A percentile compares a stretch with the other conserved stretches of the same genome.
Evolutionary conservation across 345 rosid species (phyloP).

Genomic region (Brassica carinata): DNA sequence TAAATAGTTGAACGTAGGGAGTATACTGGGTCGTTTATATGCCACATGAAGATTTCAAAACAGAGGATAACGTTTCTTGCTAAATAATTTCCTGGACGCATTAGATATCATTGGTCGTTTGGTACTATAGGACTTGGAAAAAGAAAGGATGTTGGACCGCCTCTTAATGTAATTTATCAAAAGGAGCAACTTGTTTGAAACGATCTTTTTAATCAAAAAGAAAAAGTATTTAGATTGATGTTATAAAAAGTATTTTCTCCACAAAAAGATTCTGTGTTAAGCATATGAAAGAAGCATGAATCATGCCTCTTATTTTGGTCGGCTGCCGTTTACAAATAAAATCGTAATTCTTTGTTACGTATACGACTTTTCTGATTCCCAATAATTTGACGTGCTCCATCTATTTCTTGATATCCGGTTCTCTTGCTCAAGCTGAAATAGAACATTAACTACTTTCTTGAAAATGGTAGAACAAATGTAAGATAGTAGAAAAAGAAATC

Average conservation of each 20-base stretch:
- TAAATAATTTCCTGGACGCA: too few relatives aligned
- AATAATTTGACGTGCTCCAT: neutral
- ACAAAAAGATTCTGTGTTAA: neutral
- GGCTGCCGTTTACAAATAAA: constrained; percentile 33
- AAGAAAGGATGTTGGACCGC: too few relatives aligned
- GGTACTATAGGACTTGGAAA: too few relatives aligned
- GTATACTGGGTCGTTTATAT: neutral
- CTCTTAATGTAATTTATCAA: too few relatives aligned
- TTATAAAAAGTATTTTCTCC: neutral
- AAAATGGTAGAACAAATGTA: neutral
- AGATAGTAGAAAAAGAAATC: neutral
- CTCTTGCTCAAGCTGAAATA: neutral
- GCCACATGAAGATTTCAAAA: too few relatives aligned
- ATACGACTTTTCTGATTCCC: constrained; percentile 23
- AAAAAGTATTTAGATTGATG: neutral
- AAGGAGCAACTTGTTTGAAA: too few relatives aligned
- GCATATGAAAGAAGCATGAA: constrained; percentile 16
- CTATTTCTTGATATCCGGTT: neutral
- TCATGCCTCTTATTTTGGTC: constrained; percentile 33
- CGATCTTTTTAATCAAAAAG: neutral
- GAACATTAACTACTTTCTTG: neutral
- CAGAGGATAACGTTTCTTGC: too few relatives aligned
- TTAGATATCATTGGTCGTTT: too few relatives aligned
- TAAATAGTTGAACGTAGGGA: neutral
- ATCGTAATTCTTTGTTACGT: constrained; percentile 23